phyloP scores from a whole-genome alignment of 148 eudicot genomes.

The Limonium bicolor region DNA sequence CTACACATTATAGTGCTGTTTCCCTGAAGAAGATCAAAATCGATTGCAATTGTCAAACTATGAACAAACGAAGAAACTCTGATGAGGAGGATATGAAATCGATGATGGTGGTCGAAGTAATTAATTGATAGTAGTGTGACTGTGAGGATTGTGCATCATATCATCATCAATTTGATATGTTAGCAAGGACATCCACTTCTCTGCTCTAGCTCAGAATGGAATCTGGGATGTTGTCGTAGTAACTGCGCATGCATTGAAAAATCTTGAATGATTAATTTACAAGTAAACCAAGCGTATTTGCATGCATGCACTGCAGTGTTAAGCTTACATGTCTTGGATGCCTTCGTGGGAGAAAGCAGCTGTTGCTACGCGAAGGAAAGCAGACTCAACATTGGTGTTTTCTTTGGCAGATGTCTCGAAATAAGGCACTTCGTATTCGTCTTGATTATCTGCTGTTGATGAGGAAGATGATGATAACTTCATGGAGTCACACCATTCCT shows the following conservation, averaged over 20 bases:
- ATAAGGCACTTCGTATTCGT: constrained; percentile 25
- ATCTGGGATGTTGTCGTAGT: constrained; percentile 15
- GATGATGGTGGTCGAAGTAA: no score
- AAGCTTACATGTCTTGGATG: constrained; percentile 23
- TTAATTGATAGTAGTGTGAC: no score
- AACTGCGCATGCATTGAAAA: constrained; percentile 10
- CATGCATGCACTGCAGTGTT: background rate
- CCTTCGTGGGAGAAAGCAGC: constrained; percentile 29
- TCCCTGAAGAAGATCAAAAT: no score
- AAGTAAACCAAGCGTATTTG: background rate
- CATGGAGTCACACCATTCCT: constrained; percentile 47
- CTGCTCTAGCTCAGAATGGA: constrained; percentile 25
- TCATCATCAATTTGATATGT: no score
- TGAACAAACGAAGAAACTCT: no score
- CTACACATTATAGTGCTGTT: no score
- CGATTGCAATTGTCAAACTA: no score
- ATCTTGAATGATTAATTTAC: background rate
- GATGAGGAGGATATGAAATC: no score
- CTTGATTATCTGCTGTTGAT: constrained; percentile 7
- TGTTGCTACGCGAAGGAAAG: constrained; percentile 37
- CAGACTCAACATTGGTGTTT: constrained; percentile 38
- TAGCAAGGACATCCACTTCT: constrained; percentile 28
- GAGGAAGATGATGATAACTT: no score
- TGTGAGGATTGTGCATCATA: no score
- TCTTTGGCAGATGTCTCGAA: constrained; percentile 63